A percentile compares a stretch with the other conserved stretches of the same genome.
Evolutionary conservation across 495 filamentous ascomycete genomes (phyloP).

Genomic region (Copromyces sp.): DNA sequence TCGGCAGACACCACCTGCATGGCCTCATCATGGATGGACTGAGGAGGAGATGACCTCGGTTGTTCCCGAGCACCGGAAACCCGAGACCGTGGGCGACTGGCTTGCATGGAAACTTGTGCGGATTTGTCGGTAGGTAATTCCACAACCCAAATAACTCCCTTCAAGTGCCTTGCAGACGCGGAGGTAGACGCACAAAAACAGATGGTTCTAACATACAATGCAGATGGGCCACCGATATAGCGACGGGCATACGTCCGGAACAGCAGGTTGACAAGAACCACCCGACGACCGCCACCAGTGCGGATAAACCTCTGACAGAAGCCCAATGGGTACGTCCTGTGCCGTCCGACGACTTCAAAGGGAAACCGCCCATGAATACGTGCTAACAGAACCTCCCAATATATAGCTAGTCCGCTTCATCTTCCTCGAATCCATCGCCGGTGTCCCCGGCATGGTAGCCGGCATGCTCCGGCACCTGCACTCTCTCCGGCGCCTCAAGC

Average conservation of each 20-base stretch:
- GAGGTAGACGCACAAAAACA: background rate
- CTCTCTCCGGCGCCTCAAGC: constrained; percentile 69
- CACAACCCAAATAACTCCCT: background rate
- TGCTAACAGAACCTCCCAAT: constrained; percentile 1
- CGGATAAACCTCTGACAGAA: constrained; percentile 36
- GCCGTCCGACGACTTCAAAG: background rate
- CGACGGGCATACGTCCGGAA: constrained; percentile 32
- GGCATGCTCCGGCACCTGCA: constrained; percentile 86
- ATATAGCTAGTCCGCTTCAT: constrained; percentile 63
- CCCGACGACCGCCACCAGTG: constrained; percentile 33
- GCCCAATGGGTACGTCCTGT: constrained; percentile 31
- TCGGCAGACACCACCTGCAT: constrained; percentile 45
- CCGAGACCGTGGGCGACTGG: constrained; percentile 31
- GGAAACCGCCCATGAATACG: background rate
- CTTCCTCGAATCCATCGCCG: constrained; percentile 90
- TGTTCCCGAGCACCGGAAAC: constrained; percentile 28
- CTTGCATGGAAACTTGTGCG: constrained; percentile 37
- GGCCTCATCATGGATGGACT: constrained; percentile 57
- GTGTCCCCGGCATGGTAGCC: constrained; percentile 93
- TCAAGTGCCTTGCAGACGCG: background rate
- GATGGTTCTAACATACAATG: background rate
- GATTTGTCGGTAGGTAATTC: constrained; percentile 15
- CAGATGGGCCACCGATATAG: constrained; percentile 38
- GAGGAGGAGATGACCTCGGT: constrained; percentile 37
- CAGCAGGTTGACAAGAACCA: constrained; percentile 37